Conservation (phyloP, 2,329 filamentous ascomycete genomes). For the Acephala macrosclerotiorum region DNA sequence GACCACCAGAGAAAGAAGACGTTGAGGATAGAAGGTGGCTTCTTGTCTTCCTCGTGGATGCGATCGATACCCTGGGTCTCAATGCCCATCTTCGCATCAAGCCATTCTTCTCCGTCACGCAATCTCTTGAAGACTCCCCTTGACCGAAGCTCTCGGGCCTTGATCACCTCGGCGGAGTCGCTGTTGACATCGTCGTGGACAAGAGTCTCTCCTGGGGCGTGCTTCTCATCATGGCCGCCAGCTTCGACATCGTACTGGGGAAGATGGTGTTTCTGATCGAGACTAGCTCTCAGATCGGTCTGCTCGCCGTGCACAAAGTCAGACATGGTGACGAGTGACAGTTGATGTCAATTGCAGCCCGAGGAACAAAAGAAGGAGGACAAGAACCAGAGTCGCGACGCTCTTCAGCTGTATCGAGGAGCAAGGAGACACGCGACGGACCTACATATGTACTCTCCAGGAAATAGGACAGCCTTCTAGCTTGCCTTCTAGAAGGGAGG, state of each 20-base stretch:
- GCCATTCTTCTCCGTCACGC: conserved; percentile 47
- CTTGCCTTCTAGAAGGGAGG: conserved; percentile 6
- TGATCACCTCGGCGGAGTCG: conserved; percentile 31
- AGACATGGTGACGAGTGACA: conserved; percentile 21
- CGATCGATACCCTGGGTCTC: conserved; percentile 56
- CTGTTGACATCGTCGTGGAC: conserved; percentile 15
- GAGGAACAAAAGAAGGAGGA: background rate
- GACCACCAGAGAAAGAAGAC: conserved; percentile 54
- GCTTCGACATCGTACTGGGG: conserved; percentile 37
- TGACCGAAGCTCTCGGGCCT: conserved; percentile 36
- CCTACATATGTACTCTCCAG: conserved; percentile 14
- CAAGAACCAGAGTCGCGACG: background rate
- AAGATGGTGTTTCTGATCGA: conserved; percentile 28
- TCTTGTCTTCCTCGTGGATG: conserved; percentile 52
- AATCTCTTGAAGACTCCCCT: conserved; percentile 37
- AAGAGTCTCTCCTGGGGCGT: background rate
- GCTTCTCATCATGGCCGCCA: conserved; percentile 30
- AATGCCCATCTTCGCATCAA: conserved; percentile 54
- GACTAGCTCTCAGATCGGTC: conserved; percentile 33
- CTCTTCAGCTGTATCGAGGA: conserved; percentile 3
- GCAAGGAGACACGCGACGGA: conserved; percentile 1
- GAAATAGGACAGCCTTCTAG: conserved; percentile 17
- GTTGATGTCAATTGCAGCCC: conserved; percentile 1
- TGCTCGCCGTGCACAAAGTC: conserved; percentile 42
- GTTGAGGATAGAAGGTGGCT: conserved; percentile 50